Conservation (phyloP, 345 rosid genomes). For the Moricandia arvensis region DNA sequence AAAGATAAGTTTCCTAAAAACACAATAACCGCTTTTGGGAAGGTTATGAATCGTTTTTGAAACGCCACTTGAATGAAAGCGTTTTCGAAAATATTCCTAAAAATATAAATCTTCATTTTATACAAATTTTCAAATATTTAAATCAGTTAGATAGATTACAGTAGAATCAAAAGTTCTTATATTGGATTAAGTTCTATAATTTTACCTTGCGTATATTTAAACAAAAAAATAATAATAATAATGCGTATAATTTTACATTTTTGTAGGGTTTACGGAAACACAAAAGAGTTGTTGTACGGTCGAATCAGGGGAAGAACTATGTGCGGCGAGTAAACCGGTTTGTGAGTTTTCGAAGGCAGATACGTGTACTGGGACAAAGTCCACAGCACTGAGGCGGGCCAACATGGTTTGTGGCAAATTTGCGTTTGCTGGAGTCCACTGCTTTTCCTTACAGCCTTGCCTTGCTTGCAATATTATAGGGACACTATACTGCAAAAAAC, state of each 20-base stretch:
- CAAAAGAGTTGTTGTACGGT: slow-evolving; percentile 33
- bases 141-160: not conserved
- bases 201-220: not conserved
- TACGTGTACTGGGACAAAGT: slow-evolving; percentile 40
- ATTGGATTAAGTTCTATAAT: not conserved
- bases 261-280: slow-evolving; percentile 21
- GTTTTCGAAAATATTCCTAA: not conserved
- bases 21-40: not conserved
- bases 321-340: slow-evolving; percentile 14
- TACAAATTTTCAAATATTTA: not conserved
- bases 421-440: slow-evolving; percentile 19
- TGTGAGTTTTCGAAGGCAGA: slow-evolving; percentile 17
- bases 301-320: slow-evolving; percentile 23
- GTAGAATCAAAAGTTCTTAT: not conserved
- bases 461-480: slow-evolving; percentile 4
- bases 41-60: not conserved
- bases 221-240: not conserved
- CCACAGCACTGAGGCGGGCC: slow-evolving; percentile 34
- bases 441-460: slow-evolving; percentile 27
- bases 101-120: not conserved
- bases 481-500: not conserved
- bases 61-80: not conserved
- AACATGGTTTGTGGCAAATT: slow-evolving; percentile 1
- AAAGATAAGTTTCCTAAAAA: not conserved
- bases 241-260: not conserved